These are phyloP conservation scores for Paraleonurus japonicus DNA, from an alignment of 257 asterid species.

Conservation along the genomic window DNA sequence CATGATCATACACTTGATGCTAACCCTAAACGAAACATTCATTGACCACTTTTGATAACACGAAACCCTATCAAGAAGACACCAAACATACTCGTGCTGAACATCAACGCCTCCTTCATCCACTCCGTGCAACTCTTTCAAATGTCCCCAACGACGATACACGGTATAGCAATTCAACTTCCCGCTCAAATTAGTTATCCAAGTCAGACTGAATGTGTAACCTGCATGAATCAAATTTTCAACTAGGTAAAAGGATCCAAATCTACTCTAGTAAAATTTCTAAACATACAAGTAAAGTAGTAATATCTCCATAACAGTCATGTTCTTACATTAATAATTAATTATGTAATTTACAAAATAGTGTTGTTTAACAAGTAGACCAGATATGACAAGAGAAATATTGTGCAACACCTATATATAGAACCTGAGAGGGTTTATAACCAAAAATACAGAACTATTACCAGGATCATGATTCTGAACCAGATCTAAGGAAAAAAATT, in stretches of 20 bases:
- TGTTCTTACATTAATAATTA: background rate
- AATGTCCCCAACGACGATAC: slow-evolving; percentile 71
- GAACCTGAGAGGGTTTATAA: background rate
- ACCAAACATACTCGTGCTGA: slow-evolving; percentile 70
- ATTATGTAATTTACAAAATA: background rate
- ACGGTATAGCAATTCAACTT: slow-evolving; percentile 57
- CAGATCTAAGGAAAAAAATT: background rate
- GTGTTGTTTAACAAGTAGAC: background rate
- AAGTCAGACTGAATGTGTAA: slow-evolving; percentile 71
- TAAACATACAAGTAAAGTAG: background rate
- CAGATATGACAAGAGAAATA: background rate
- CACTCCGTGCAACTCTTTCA: slow-evolving; percentile 79
- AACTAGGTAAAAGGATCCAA: background rate
- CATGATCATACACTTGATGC: background rate
- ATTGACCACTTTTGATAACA: slow-evolving; percentile 36
- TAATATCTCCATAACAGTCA: background rate
- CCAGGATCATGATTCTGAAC: background rate
- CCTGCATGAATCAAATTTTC: slow-evolving; percentile 45
- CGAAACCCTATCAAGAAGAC: slow-evolving; percentile 71
- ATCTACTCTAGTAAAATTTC: background rate
- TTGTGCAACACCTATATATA: background rate
- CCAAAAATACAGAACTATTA: background rate
- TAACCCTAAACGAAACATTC: background rate
- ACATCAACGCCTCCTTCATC: slow-evolving; percentile 71
- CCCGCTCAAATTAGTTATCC: slow-evolving; percentile 53